A percentile compares a stretch with the other conserved stretches of the same genome.
phyloP scores from a whole-genome alignment of 1,284 basidiomycete species.

The Rhodotorula sp. region DNA sequence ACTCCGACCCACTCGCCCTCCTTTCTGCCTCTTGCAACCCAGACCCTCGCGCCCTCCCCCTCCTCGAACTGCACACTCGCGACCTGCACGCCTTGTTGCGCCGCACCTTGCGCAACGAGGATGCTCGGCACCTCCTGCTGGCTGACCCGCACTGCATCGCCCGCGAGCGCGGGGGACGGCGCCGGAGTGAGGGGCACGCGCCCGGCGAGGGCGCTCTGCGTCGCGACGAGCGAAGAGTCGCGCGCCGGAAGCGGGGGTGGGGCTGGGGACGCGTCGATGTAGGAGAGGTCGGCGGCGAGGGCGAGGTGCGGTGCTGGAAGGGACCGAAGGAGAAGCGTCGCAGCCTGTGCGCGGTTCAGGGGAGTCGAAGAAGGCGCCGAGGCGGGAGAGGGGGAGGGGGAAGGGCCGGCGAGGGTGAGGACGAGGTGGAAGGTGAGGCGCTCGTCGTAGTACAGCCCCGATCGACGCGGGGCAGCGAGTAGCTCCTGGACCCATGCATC shows the following conservation, averaged over 20 bases:
- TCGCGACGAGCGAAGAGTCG: not conserved
- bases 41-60: conserved; percentile 1
- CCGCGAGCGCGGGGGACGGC: not conserved
- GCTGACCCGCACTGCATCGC: not conserved
- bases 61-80: conserved; percentile 14
- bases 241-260: not conserved
- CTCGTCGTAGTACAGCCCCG: conserved; percentile 24
- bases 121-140: conserved; percentile 1
- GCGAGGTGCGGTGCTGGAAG: conserved; percentile 16
- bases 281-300: conserved; percentile 20
- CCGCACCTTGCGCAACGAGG: not conserved
- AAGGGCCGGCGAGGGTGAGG: conserved; percentile 11
- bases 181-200: conserved; percentile 1
- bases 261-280: conserved; percentile 8
- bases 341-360: conserved; percentile 26
- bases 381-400: not conserved
- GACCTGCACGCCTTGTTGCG: not conserved
- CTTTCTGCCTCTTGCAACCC: conserved; percentile 7
- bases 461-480: not conserved
- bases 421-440: conserved; percentile 14
- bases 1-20: conserved; percentile 25
- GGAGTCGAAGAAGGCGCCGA: not conserved
- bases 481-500: conserved; percentile 10
- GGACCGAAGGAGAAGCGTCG: conserved; percentile 22
- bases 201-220: not conserved